Evolutionary conservation across 2,329 filamentous ascomycete species (phyloP).

Genomic region (Drechslera avenae): DNA sequence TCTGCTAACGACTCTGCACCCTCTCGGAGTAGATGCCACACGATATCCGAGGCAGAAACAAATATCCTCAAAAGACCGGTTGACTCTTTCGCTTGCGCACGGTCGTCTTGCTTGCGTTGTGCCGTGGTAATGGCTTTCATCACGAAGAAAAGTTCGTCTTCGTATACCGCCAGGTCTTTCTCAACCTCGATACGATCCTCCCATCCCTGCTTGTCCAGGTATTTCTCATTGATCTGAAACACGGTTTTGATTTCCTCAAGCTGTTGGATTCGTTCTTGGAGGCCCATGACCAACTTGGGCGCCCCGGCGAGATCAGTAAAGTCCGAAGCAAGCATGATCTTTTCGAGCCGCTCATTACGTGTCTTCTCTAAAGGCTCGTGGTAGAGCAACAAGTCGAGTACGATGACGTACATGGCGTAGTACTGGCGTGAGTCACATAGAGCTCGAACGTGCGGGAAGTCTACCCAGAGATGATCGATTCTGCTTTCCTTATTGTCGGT

Average conservation of each 20-base stretch:
- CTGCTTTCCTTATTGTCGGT: conserved; percentile 70
- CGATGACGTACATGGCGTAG: conserved; percentile 97
- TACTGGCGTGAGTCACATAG: conserved; percentile 97
- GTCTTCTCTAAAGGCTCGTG: conserved; percentile 97
- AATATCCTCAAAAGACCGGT: conserved; percentile 88
- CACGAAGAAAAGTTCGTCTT: conserved; percentile 98
- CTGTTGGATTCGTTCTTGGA: conserved; percentile 91
- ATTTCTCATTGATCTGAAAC: conserved; percentile 90
- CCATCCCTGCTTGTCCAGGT: conserved; percentile 88
- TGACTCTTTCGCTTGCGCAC: conserved; percentile 64
- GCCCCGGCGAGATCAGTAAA: conserved; percentile 96
- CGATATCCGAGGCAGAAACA: conserved; percentile 91
- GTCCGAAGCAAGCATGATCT: conserved; percentile 98
- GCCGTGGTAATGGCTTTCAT: conserved; percentile 99
- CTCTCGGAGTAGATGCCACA: conserved; percentile 94
- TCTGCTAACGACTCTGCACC: conserved; percentile 87
- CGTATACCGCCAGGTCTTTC: conserved; percentile 83
- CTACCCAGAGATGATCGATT: conserved; percentile 96
- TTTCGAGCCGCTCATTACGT: conserved; percentile 91
- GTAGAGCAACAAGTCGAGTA: conserved; percentile 92
- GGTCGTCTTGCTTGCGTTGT: conserved; percentile 80
- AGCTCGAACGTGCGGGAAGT: conserved; percentile 92
- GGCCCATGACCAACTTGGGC: conserved; percentile 86
- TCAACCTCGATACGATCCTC: conserved; percentile 88
- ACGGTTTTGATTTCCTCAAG: conserved; percentile 95